Conservation (phyloP, 305 asterid species). For the Coffea humblotiana region DNA sequence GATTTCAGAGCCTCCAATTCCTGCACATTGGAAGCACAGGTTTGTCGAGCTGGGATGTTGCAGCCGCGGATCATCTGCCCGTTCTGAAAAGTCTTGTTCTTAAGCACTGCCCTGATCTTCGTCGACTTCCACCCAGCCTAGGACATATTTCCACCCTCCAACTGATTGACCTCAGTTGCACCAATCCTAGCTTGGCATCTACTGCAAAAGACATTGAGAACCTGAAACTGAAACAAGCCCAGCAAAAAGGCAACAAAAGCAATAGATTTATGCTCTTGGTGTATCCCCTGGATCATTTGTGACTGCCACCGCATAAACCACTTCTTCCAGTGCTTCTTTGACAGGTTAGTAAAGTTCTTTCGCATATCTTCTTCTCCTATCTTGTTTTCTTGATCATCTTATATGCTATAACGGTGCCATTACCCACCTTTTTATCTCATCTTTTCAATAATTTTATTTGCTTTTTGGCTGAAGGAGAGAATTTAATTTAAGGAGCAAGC, state of each 20-base stretch:
- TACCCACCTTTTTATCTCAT: too few species aligned
- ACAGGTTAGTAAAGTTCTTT: too few species aligned
- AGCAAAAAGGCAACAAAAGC: background rate
- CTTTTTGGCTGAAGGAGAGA: too few species aligned
- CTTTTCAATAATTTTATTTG: too few species aligned
- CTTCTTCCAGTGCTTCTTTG: too few species aligned
- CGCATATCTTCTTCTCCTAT: too few species aligned
- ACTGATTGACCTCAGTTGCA: slow-evolving; percentile 13
- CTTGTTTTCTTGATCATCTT: too few species aligned
- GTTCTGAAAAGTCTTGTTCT: slow-evolving; percentile 32
- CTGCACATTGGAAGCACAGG: slow-evolving; percentile 35
- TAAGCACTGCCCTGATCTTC: slow-evolving; percentile 32
- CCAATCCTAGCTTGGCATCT: slow-evolving; percentile 9
- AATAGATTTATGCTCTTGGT: slow-evolving; percentile 18
- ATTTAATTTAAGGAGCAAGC: too few species aligned
- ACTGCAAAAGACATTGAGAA: slow-evolving; percentile 35
- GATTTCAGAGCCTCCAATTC: slow-evolving; percentile 29
- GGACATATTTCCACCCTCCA: slow-evolving; percentile 12
- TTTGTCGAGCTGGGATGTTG: slow-evolving; percentile 35
- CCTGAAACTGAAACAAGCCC: slow-evolving; percentile 12
- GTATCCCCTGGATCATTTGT: slow-evolving; percentile 23
- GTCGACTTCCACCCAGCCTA: slow-evolving; percentile 27
- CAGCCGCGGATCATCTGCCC: slow-evolving; percentile 33
- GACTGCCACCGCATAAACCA: background rate
- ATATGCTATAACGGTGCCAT: too few species aligned